A percentile compares a stretch with the other conserved stretches of the same genome.
These are phyloP conservation scores for Mucuna pruriens DNA, from an alignment of 306 rosid species.

Conservation along the genomic window DNA sequence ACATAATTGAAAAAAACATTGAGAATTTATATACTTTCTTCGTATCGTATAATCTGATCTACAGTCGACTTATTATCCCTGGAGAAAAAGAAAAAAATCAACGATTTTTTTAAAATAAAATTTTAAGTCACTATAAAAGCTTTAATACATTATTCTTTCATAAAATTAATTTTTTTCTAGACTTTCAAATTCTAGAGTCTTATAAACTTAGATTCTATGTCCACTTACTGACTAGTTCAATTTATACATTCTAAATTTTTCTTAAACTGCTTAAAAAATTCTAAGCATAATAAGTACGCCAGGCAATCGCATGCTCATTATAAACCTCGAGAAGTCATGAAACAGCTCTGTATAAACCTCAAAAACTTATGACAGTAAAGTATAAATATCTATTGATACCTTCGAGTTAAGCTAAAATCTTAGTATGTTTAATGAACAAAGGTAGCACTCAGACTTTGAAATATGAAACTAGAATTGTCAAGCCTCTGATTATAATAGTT, in stretches of 20 bases:
- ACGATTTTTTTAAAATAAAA: too few relatives aligned
- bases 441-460: slow-evolving; percentile 5
- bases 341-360: slow-evolving; percentile 23
- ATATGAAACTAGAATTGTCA: slow-evolving; percentile 27
- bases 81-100: too few relatives aligned
- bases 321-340: not conserved
- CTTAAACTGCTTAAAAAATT: not conserved
- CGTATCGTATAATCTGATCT: too few relatives aligned
- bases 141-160: not conserved
- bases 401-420: slow-evolving; percentile 4
- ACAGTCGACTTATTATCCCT: too few relatives aligned
- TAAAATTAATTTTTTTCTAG: not conserved
- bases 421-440: slow-evolving; percentile 23
- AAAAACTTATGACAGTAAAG: not conserved
- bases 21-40: too few relatives aligned
- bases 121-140: not conserved
- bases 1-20: too few relatives aligned
- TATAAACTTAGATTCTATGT: not conserved
- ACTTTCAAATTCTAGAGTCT: not conserved
- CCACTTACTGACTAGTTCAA: not conserved
- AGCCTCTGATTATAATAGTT: slow-evolving; percentile 29
- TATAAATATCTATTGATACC: not conserved
- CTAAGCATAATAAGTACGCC: not conserved
- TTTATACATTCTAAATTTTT: not conserved
- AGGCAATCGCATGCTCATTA: not conserved